Base-by-base conservation (phyloP, 2,329 filamentous ascomycete genomes). In the Davidsoniella neocaledoniae region DNA sequence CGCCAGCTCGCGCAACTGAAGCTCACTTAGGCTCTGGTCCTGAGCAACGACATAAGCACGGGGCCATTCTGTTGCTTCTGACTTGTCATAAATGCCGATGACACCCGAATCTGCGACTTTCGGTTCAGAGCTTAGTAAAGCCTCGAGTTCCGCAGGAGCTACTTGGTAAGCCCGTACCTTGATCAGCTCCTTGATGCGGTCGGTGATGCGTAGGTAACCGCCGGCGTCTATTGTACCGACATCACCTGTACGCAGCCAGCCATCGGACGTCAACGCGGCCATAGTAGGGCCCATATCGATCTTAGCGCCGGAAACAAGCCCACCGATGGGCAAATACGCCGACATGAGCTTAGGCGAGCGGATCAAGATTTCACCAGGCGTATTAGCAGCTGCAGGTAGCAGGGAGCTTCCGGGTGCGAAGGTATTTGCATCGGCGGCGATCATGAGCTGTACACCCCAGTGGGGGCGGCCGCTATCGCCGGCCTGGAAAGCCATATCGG, bases 161-260 rank as follows among this genome's bases (percentile, higher is more conserved):
- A 78, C 74, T 57, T 78, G 74, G 60, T 72, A 73, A 1, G 71
- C 74, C 54, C 74, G 74, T 5, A 77, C 73, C 61, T 78, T 78
- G 62, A 78, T 77, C 46, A 78, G 64, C 55, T 75, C 81, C 68
- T 87, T 86, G 61, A 78, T 77, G 33, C 82, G 71, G 59, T 86
- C 82, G 10, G 84, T 78, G 49, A 86, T 81, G 57, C 73, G 73
- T 56, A 84, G 70, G 55, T 69, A 67, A 36, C 73, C 74, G 1
- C 70, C 57, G 16, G 68, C 60, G 55, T 77, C 70, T 25, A 77
- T 65, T 54, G 74, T 77, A 4, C 73, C 78, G 39, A 86, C 73
- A 57, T 86, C 83, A 1, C 82, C 82, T 1, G 81, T 85, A 57
- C 76, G 77, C 55, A 86, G 67, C 79, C 81, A 86, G 1, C 79